Conservation (phyloP, 1,284 basidiomycete species). For the Austroboletus niveus region DNA sequence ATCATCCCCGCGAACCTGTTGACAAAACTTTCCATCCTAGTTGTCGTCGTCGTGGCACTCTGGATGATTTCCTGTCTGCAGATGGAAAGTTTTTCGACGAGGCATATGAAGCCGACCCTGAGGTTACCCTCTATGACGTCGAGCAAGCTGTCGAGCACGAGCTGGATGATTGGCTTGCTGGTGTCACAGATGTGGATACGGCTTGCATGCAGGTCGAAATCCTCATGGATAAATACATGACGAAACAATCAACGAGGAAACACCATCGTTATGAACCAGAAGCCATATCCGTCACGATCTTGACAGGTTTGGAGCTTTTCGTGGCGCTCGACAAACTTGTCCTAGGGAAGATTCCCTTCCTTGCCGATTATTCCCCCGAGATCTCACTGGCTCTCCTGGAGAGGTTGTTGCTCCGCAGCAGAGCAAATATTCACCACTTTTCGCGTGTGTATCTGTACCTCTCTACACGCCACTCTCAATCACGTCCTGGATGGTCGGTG, state of each 20-base stretch:
- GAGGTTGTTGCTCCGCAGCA: neutral
- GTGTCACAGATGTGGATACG: neutral
- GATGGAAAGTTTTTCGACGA: slow-evolving; percentile 6
- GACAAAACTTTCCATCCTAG: neutral
- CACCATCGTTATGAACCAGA: neutral
- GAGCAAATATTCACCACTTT: neutral
- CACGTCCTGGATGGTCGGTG: neutral
- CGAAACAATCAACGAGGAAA: neutral
- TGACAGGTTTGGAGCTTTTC: neutral
- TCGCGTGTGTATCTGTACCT: neutral
- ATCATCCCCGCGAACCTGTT: neutral
- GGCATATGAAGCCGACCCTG: slow-evolving; percentile 4
- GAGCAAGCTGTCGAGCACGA: neutral
- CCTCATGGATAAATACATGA: neutral
- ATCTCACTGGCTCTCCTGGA: neutral
- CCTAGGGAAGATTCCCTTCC: neutral
- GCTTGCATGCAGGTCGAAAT: neutral
- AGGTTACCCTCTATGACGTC: slow-evolving; percentile 17
- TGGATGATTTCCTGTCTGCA: slow-evolving; percentile 11
- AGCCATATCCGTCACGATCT: neutral
- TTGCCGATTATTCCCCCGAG: neutral
- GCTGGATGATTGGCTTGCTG: neutral
- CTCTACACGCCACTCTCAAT: neutral
- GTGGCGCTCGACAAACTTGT: neutral
- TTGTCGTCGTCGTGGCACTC: slow-evolving; percentile 3